These are phyloP conservation scores for Ceriops tagal DNA, from an alignment of 345 rosid species.

Conservation along the genomic window DNA sequence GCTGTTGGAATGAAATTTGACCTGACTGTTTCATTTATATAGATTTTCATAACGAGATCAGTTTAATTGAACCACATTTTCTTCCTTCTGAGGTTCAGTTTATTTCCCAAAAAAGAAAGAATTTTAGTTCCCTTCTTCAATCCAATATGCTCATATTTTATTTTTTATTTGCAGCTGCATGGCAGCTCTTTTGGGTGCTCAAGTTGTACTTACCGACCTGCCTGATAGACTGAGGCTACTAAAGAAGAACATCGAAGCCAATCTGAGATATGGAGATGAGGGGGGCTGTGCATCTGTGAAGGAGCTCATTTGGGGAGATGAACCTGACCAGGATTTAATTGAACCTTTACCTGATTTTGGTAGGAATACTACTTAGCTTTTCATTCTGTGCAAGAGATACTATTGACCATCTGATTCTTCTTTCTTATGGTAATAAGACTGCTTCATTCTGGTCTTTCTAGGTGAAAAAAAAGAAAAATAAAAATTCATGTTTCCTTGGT, in stretches of 20 bases:
- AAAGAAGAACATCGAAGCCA: slow-evolving; percentile 66
- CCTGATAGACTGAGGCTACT: slow-evolving; percentile 78
- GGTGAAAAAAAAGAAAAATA: not conserved
- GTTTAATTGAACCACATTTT: too few species aligned
- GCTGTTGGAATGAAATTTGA: too few species aligned
- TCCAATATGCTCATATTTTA: slow-evolving; percentile 6
- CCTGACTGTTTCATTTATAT: too few species aligned
- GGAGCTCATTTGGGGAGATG: slow-evolving; percentile 85
- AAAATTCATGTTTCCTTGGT: too few species aligned
- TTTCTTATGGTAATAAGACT: not conserved
- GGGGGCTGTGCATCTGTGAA: slow-evolving; percentile 63
- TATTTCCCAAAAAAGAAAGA: not conserved
- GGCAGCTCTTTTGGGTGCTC: slow-evolving; percentile 82
- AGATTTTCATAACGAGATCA: too few species aligned
- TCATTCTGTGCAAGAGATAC: not conserved
- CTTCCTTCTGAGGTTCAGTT: not conserved
- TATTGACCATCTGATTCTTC: not conserved
- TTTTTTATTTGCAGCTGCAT: slow-evolving; percentile 53
- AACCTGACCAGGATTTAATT: slow-evolving; percentile 49
- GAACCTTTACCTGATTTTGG: slow-evolving; percentile 77
- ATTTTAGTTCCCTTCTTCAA: not conserved
- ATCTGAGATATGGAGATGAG: slow-evolving; percentile 39
- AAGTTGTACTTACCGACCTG: slow-evolving; percentile 77
- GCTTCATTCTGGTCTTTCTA: not conserved
- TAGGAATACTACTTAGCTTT: slow-evolving; percentile 15